Evolutionary conservation across 805 yeast species (phyloP), one percentile per base, ranked within the genome.

Genomic region (Blastobotrys attinorum): DNA sequence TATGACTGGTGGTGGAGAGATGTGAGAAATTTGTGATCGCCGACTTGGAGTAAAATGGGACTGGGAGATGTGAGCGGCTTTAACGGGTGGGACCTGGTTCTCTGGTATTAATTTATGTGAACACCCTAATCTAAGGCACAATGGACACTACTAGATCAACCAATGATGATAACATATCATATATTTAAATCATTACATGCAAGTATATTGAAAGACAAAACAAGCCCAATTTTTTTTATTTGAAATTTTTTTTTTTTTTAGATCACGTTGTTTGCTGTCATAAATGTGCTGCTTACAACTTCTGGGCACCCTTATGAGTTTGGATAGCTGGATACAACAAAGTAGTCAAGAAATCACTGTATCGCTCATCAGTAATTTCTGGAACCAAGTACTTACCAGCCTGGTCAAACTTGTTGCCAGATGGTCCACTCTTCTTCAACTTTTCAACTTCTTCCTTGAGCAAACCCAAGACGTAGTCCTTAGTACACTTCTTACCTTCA

Each of bases 311-410:
- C 21, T 20, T 20, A 29, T 40, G 22, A 29, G 38, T 25, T 38
- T 40, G 47, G 37, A 52, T 46, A 16, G 51, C 23, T 16, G 54
- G 51, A 60, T 79, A 79, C 54, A 79, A 69, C 63, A 76, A 68
- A 34, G 82, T 73, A 45, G 87, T 81, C 56, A 81, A 72, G 65
- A 81, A 80, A 55, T 80, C 82, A 45, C 76, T 69, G 66, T 75
- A 79, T 53, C 66, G 70, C 60, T 78, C 79, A 55, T 75, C 79
- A 54, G 75, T 65, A 54, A 79, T 75, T 61, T 79, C 84, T n/a
- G 83, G 82, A 46, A 67, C 71, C 60, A 78, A 75, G 66, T 69
- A 74, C 36, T 62, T 69, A 51, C 76, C 77, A 21, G 85, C 84
- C 47, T 65, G 68, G 56, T 70, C 69, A 63, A 67, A 79, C 64